Percentiles rank a stretch among this genome's conserved stretches.
phyloP scores from a whole-genome alignment of 176 grass and related monocot genomes.

The Oryza glaberrima region DNA sequence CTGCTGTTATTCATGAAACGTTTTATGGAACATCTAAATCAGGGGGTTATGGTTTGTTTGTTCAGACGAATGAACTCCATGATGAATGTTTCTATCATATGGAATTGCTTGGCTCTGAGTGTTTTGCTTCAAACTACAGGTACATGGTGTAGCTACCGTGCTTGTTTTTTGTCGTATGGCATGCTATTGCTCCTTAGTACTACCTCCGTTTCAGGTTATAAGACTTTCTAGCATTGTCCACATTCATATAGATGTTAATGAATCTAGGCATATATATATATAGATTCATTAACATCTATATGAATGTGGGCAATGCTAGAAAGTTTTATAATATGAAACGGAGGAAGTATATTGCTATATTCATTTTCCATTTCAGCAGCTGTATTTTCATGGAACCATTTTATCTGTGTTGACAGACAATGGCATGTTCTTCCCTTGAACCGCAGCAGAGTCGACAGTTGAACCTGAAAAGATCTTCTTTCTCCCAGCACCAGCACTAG shows the following conservation, averaged over 20 bases:
- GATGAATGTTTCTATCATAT: not conserved
- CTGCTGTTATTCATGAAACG: not conserved
- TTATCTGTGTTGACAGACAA: not conserved
- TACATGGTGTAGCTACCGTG: conserved; percentile 12
- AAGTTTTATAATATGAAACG: too few relatives aligned
- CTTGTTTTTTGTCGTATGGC: conserved; percentile 6
- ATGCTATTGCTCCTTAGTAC: not conserved
- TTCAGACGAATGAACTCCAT: not conserved
- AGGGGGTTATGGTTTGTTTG: not conserved
- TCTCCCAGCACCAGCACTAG: not conserved
- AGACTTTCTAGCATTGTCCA: too few relatives aligned
- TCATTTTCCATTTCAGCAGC: conserved; percentile 1
- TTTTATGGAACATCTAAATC: not conserved
- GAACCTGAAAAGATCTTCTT: conserved; percentile 16
- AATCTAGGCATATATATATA: too few relatives aligned
- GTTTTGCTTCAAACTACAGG: not conserved
- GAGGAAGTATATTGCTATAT: not conserved
- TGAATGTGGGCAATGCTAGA: too few relatives aligned
- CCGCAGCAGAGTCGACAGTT: not conserved
- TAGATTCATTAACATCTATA: too few relatives aligned
- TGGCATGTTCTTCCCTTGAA: not conserved
- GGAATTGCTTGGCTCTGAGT: not conserved
- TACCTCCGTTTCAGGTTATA: too few relatives aligned
- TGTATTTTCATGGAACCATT: conserved; percentile 6
- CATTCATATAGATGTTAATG: too few relatives aligned